Base-by-base conservation (phyloP, 805 yeast genomes). In the Starmerella vitae region DNA sequence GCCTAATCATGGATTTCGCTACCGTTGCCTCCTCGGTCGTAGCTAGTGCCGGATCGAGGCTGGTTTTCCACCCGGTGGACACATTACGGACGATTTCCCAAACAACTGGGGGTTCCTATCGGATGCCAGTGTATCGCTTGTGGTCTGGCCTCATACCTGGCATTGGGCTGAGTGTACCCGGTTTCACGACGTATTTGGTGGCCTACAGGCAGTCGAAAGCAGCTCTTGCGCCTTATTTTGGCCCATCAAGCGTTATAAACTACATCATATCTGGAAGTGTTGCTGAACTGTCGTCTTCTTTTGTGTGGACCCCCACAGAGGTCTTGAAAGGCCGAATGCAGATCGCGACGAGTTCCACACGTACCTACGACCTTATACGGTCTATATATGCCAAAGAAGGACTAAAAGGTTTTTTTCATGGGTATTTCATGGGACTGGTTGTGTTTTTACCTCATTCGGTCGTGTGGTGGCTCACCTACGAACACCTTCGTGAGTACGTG, bases 381-480 rank as follows among this genome's bases (percentile, higher is more conserved):
- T 31, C 39, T 12, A 57, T 88, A 22, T 74, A 66, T 52, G 58
- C 57, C 29, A 58, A 62, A 1, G 94, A 82, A 51, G 97, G 96
- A 2, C 18, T 79, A 33, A 62, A 58, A 39, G 97, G 96, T 3
- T 67, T 80, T 47, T 86, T 74, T 62, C 70, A 93, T 48, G 98
- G 98, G 9, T 64, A 64, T 45, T 60, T 62, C 59, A 58, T 64
- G 66, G 66, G 67, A 5, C 51, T 63, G 13, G 65, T 50, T 3
- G 67, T 63, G 24, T 63, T 61, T 46, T 48, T 64, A 14, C 68
- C 68, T 3, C 63, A 63, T 41, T 60, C 68, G 2, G 55, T 62
- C 22, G 62, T 60, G 12, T 63, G 65, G 64, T 63, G 68, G 68
- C 56, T 51, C 27, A 43, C 57, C 9, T 62, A 62, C 48, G 63